phyloP scores from a whole-genome alignment of 768 basidiomycete species.

The Lentinula aciculospora region DNA sequence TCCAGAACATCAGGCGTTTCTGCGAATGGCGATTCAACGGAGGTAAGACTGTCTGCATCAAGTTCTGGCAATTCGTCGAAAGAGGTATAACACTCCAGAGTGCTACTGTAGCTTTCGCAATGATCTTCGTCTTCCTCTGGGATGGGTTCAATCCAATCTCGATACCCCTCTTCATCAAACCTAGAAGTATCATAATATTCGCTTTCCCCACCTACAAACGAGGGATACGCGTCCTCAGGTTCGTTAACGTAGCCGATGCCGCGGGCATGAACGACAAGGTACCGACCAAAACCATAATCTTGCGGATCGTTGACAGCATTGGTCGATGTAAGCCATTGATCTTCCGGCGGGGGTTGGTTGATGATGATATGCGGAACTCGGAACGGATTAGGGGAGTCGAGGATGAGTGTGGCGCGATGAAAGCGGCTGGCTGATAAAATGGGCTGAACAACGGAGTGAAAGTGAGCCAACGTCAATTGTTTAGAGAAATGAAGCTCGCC shows the following conservation, averaged over 20 bases:
- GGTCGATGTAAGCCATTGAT: conserved; percentile 29
- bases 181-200: conserved; percentile 1
- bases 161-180: background rate
- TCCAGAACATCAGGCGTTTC: background rate
- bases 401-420: conserved; percentile 27
- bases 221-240: background rate
- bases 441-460: conserved; percentile 21
- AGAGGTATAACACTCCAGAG: background rate
- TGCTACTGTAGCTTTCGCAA: background rate
- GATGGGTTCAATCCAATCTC: background rate
- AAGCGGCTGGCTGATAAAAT: conserved; percentile 21
- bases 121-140: background rate
- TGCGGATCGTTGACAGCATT: conserved; percentile 30
- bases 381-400: conserved; percentile 39
- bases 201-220: background rate
- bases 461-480: background rate
- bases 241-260: conserved; percentile 4
- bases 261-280: conserved; percentile 22
- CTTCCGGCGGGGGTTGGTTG: conserved; percentile 29
- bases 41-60: conserved; percentile 2
- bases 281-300: conserved; percentile 27
- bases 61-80: background rate
- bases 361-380: conserved; percentile 41
- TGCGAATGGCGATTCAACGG: background rate
- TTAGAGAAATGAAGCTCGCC: conserved; percentile 22